These are phyloP conservation scores for Fonsecaea monophora DNA, from an alignment of 2,329 filamentous ascomycete genomes.

Conservation along the genomic window DNA sequence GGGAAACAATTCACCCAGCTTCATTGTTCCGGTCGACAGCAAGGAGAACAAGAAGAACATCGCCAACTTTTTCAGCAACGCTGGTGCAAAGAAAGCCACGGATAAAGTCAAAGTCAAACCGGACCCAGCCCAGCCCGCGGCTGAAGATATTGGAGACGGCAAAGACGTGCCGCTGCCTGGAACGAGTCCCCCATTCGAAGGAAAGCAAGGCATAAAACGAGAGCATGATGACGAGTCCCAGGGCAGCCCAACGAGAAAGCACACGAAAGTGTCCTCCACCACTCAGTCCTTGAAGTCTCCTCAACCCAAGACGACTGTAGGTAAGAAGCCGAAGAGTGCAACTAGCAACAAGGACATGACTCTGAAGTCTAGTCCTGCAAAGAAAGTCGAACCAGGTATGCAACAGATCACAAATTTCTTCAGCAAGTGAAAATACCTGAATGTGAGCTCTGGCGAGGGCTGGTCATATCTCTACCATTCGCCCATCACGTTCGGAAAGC, in stretches of 20 bases:
- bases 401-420: constrained; percentile 61
- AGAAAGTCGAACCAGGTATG: constrained; percentile 56
- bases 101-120: constrained; percentile 39
- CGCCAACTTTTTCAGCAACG: constrained; percentile 82
- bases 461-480: neutral
- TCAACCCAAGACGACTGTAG: constrained; percentile 48
- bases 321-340: constrained; percentile 61
- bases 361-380: constrained; percentile 51
- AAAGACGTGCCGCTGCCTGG: constrained; percentile 60
- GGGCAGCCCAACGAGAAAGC: constrained; percentile 30
- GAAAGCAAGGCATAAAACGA: constrained; percentile 44
- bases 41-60: constrained; percentile 92
- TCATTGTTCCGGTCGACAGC: constrained; percentile 82
- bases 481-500: neutral
- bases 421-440: constrained; percentile 42
- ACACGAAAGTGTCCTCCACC: constrained; percentile 25
- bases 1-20: constrained; percentile 83
- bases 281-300: constrained; percentile 44
- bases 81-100: constrained; percentile 43
- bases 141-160: constrained; percentile 55
- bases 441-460: neutral
- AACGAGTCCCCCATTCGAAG: constrained; percentile 40
- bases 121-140: constrained; percentile 53
- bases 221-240: constrained; percentile 29
- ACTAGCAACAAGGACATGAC: constrained; percentile 60